Conservation (phyloP, 768 basidiomycete genomes). For the Tricholoma terreum region DNA sequence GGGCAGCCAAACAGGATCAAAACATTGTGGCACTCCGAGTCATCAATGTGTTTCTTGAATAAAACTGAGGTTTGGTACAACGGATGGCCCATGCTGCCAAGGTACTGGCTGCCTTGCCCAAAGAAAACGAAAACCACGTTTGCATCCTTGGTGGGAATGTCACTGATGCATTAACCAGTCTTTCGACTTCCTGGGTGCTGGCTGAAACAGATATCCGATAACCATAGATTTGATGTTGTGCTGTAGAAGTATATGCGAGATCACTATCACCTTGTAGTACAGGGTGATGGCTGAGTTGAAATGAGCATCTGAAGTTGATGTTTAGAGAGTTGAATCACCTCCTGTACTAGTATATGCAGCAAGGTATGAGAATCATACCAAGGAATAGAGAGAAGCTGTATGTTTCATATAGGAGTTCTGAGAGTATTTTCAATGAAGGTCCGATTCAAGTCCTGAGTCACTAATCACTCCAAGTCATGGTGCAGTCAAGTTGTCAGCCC, state of each 20-base stretch:
- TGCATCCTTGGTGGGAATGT: slow-evolving; percentile 19
- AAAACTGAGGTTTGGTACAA: slow-evolving; percentile 49
- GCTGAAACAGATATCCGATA: slow-evolving; percentile 53
- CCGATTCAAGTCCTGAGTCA: no score
- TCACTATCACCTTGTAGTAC: no score
- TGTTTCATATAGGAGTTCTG: no score
- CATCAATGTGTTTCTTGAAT: slow-evolving; percentile 53
- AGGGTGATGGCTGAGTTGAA: no score
- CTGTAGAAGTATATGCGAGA: slow-evolving; percentile 65
- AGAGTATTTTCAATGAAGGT: no score
- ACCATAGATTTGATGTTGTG: slow-evolving; percentile 55
- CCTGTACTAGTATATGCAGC: no score
- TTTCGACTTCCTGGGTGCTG: slow-evolving; percentile 35
- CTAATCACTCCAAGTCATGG: no score
- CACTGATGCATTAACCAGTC: slow-evolving; percentile 35
- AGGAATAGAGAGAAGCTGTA: no score
- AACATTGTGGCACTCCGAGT: slow-evolving; percentile 53
- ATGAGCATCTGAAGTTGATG: no score
- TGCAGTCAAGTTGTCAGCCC: no score
- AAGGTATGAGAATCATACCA: no score
- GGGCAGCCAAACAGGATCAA: slow-evolving; percentile 48
- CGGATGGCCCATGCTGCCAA: slow-evolving; percentile 56
- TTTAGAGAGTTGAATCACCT: no score
- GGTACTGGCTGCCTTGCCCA: slow-evolving; percentile 69
- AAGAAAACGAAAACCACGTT: slow-evolving; percentile 65